Evolutionary conservation across 371 early-diverging fungal genomes (phyloP).

Genomic region (Blakeslea trispora): DNA sequence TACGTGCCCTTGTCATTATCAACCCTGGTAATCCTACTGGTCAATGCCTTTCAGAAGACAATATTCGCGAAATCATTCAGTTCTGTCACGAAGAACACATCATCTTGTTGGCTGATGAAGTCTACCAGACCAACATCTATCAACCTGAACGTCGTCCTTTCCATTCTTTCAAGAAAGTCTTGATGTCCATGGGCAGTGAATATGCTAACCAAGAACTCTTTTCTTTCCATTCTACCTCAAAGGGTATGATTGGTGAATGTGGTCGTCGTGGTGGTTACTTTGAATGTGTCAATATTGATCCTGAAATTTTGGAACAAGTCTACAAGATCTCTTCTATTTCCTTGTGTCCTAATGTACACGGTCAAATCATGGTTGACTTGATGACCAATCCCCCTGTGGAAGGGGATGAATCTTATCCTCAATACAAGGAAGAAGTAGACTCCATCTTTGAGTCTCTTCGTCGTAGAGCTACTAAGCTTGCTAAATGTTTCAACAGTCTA

Average conservation of each 20-base stretch:
- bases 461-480: conserved; percentile 78
- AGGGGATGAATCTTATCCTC: conserved; percentile 77
- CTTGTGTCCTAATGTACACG: conserved; percentile 89
- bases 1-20: conserved; percentile 93
- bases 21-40: conserved; percentile 99
- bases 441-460: conserved; percentile 81
- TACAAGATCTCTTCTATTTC: conserved; percentile 93
- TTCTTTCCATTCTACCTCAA: conserved; percentile 95
- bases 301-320: conserved; percentile 74
- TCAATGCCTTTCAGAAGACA: conserved; percentile 77
- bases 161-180: conserved; percentile 93
- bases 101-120: conserved; percentile 95
- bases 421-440: conserved; percentile 74
- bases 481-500: conserved; percentile 76
- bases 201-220: conserved; percentile 77
- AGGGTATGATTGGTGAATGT: conserved; percentile 98
- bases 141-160: conserved; percentile 80
- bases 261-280: conserved; percentile 98
- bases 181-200: conserved; percentile 49
- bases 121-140: conserved; percentile 96
- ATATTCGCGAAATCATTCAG: conserved; percentile 86
- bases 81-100: conserved; percentile 84
- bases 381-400: conserved; percentile 93
- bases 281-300: conserved; percentile 86
- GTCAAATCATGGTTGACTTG: conserved; percentile 87